phyloP scores from a whole-genome alignment of 768 basidiomycete genomes.

The Auricularia sp. region DNA sequence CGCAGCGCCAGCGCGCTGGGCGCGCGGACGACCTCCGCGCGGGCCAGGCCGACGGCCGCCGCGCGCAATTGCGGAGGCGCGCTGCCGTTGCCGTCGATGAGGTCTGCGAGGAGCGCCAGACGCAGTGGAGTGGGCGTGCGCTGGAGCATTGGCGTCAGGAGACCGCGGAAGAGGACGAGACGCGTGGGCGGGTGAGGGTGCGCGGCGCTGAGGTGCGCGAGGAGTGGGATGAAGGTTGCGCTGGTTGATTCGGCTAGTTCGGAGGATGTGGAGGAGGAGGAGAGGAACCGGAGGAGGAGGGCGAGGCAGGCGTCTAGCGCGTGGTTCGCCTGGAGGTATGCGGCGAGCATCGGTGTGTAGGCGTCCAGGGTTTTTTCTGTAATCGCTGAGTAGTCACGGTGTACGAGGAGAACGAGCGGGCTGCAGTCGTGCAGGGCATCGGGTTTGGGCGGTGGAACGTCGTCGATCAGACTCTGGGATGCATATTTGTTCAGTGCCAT shows the following conservation, averaged over 20 bases:
- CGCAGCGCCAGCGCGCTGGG: not conserved
- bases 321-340: not conserved
- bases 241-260: not conserved
- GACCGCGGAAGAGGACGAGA: not conserved
- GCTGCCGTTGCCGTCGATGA: not conserved
- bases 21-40: not conserved
- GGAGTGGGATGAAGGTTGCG: not conserved
- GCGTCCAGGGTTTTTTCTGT: not conserved
- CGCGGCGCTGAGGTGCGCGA: not conserved
- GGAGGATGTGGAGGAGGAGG: not conserved
- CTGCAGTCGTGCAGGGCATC: not conserved
- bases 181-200: not conserved
- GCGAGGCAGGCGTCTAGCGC: not conserved
- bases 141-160: not conserved
- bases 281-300: not conserved
- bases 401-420: not conserved
- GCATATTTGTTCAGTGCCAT: not conserved
- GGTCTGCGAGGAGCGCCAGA: not conserved
- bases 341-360: not conserved
- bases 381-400: not conserved
- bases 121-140: not conserved
- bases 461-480: not conserved
- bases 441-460: not conserved
- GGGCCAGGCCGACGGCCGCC: not conserved
- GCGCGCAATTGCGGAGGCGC: not conserved